phyloP scores from a whole-genome alignment of 176 grass and related monocot species.

The Poa annua region DNA sequence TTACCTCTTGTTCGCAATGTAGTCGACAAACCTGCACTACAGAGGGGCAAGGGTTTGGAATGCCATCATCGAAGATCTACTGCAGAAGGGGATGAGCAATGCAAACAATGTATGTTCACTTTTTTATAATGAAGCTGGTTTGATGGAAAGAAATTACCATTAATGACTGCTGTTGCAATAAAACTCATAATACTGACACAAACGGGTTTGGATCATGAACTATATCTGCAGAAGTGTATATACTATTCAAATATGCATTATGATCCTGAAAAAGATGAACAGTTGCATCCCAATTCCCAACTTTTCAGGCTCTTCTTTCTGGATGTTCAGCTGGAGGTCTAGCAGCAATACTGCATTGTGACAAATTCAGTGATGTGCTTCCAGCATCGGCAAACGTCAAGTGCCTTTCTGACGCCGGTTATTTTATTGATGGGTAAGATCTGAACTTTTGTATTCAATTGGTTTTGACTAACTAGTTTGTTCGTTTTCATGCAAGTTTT shows the following conservation, averaged over 20 bases:
- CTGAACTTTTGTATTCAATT: neutral
- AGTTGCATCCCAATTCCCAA: neutral
- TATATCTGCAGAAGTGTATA: slow-evolving; percentile 7
- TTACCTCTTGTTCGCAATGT: slow-evolving; percentile 31
- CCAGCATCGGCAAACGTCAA: slow-evolving; percentile 69
- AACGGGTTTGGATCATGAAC: neutral
- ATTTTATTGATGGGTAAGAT: slow-evolving; percentile 82
- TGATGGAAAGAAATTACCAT: neutral
- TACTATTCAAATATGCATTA: slow-evolving; percentile 25
- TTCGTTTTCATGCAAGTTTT: slow-evolving; percentile 6
- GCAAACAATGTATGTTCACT: slow-evolving; percentile 61
- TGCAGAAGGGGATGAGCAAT: slow-evolving; percentile 72
- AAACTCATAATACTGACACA: neutral
- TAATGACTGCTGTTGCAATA: neutral
- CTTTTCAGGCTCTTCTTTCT: slow-evolving; percentile 82
- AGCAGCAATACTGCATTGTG: slow-evolving; percentile 84
- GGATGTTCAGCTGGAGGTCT: slow-evolving; percentile 94
- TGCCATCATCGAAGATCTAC: slow-evolving; percentile 79
- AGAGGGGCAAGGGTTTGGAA: slow-evolving; percentile 79
- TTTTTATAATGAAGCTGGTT: neutral
- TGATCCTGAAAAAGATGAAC: slow-evolving; percentile 2
- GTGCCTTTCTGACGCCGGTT: slow-evolving; percentile 88
- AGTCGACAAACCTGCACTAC: slow-evolving; percentile 70
- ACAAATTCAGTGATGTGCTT: slow-evolving; percentile 66
- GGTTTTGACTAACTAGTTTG: neutral